A percentile compares a stretch with the other conserved stretches of the same genome.
These are phyloP conservation scores for Phytophthora syringae DNA, from an alignment of 352 stramenopile species.

Conservation along the genomic window DNA sequence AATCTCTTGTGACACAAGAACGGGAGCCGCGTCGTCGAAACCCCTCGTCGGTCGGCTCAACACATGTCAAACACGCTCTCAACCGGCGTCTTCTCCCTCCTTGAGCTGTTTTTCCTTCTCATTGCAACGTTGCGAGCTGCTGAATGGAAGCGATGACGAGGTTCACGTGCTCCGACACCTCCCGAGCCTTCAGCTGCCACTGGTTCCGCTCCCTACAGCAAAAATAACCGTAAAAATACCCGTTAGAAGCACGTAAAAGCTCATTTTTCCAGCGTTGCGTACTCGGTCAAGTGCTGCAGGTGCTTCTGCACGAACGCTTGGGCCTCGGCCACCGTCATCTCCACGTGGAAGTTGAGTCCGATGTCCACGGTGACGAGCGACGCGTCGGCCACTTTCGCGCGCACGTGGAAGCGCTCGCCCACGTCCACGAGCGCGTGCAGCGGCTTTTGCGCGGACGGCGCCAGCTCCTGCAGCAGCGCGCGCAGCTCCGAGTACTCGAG, in stretches of 20 bases:
- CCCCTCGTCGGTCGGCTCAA: neutral
- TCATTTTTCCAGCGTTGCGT: slow-evolving; percentile 1
- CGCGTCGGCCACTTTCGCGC: slow-evolving; percentile 65
- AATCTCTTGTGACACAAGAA: no score
- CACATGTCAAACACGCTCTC: neutral
- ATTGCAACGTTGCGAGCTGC: slow-evolving; percentile 72
- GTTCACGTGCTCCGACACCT: slow-evolving; percentile 79
- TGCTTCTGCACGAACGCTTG: slow-evolving; percentile 61
- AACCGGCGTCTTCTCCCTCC: neutral
- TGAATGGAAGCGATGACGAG: slow-evolving; percentile 79
- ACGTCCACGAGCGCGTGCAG: slow-evolving; percentile 71
- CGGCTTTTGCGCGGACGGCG: neutral
- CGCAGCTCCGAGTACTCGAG: slow-evolving; percentile 68
- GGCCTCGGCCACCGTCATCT: slow-evolving; percentile 79
- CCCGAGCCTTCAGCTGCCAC: slow-evolving; percentile 74
- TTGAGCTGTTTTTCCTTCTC: slow-evolving; percentile 9
- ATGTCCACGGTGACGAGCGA: slow-evolving; percentile 74
- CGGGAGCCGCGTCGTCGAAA: neutral
- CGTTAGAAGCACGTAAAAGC: neutral
- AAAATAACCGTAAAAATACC: no score
- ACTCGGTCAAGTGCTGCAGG: slow-evolving; percentile 59
- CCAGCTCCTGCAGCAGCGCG: slow-evolving; percentile 53
- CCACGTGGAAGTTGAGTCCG: slow-evolving; percentile 75
- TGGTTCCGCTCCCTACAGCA: slow-evolving; percentile 58
- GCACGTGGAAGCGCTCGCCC: slow-evolving; percentile 76